These are phyloP conservation scores for Monilinia polystroma DNA, from an alignment of 2,329 filamentous ascomycete genomes.

Conservation along the genomic window DNA sequence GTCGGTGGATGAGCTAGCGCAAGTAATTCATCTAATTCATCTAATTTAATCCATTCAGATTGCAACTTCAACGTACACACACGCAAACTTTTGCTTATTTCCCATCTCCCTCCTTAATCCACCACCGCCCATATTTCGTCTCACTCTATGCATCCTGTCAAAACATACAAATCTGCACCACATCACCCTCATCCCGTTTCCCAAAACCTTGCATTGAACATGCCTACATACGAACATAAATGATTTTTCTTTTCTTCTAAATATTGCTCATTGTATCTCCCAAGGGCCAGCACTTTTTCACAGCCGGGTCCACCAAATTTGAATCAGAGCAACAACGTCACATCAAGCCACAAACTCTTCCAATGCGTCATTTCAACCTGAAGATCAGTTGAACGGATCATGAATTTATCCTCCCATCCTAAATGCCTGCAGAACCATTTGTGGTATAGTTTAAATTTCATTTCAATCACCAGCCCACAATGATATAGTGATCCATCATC, in stretches of 20 bases:
- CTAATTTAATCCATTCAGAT: no score
- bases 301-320: neutral
- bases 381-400: neutral
- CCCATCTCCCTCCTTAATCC: neutral
- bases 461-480: conserved; percentile 12
- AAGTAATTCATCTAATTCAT: no score
- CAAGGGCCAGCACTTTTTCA: neutral
- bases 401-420: conserved; percentile 4
- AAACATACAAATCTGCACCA: neutral
- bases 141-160: neutral
- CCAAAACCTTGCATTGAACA: neutral
- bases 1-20: no score
- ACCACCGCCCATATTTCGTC: no score
- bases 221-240: neutral
- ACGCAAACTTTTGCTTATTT: no score
- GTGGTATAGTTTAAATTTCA: conserved; percentile 18
- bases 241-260: neutral
- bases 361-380: neutral
- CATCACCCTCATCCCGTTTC: neutral
- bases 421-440: conserved; percentile 9
- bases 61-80: no score
- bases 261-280: neutral
- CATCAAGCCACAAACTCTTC: no score
- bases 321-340: neutral
- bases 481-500: conserved; percentile 10